Percentiles rank a stretch among this genome's conserved stretches.
Conservation (phyloP, 352 stramenopile genomes). For the Saprolegnia parasitica region DNA sequence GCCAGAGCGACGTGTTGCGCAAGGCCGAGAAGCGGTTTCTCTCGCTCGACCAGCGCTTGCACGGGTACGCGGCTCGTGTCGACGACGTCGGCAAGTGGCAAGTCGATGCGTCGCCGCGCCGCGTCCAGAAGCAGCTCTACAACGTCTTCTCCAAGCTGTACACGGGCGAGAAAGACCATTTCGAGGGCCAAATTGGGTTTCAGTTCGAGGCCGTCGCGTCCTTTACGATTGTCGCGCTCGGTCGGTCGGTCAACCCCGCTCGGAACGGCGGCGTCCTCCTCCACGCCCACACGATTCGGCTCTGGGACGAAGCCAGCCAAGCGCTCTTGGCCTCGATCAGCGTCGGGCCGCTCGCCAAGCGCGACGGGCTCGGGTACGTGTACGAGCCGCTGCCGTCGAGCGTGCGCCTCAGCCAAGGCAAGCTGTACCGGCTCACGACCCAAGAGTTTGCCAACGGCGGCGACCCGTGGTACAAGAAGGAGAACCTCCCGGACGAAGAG, state of each 20-base stretch:
- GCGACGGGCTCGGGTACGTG: conserved; percentile 70
- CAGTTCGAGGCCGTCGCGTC: conserved; percentile 83
- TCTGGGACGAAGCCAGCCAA: conserved; percentile 82
- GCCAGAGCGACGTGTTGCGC: conserved; percentile 52
- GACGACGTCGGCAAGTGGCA: conserved; percentile 57
- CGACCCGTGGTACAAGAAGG: conserved; percentile 87
- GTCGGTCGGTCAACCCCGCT: conserved; percentile 65
- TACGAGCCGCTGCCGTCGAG: conserved; percentile 52
- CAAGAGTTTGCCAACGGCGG: conserved; percentile 84
- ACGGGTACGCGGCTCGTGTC: conserved; percentile 53
- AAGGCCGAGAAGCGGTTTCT: conserved; percentile 61
- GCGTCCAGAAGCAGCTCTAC: conserved; percentile 61
- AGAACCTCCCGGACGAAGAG: conserved; percentile 81
- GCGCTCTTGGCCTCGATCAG: conserved; percentile 55
- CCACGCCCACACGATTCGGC: conserved; percentile 63
- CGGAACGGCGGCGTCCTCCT: conserved; percentile 60
- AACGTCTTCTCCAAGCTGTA: conserved; percentile 87
- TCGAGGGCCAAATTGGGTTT: conserved; percentile 86
- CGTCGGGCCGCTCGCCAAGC: conserved; percentile 57
- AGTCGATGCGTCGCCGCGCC: conserved; percentile 44
- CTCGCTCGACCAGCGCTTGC: conserved; percentile 53
- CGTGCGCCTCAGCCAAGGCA: conserved; percentile 67
- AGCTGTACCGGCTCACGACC: conserved; percentile 81
- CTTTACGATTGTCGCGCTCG: conserved; percentile 76
- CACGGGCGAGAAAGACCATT: conserved; percentile 85